Base-by-base conservation (phyloP, 148 eudicot genomes). In the Polygonum maritimum region DNA sequence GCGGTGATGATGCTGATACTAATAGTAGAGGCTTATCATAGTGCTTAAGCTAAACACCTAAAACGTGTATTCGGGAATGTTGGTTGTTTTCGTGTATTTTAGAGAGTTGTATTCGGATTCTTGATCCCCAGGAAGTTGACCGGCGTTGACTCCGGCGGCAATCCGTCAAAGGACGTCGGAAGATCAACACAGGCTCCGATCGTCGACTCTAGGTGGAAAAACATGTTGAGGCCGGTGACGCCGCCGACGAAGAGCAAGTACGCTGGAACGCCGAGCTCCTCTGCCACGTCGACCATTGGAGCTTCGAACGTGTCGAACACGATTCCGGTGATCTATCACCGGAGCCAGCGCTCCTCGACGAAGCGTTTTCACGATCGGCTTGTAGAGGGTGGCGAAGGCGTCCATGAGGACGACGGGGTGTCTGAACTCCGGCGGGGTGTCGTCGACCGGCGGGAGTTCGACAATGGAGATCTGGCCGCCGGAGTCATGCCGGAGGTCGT, bases 231-330 rank as follows among this genome's bases (percentile, higher is more conserved):
- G 33, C 19, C 10, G 52, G 19, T 26, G 14, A 78, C 74, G 15
- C 83, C 81, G 0, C 77, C 62, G 45, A 82, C 60, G 78, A 62
- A 82, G 71, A 73, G 80, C 21, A 82, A 45, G 63, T 85, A 85
- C 10, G 80, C 52, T 19, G 87, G 81, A 12, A 82, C 75, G 0
- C 71, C 54, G 31, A 82, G 54, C 44, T 85, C 82, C 15, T 79
- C 57, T 0, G 80, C 82, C 3, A 83, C 80, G 9, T 80, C 82
- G 8, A 78, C 76, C 77, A 82, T 74, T 21, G 74, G 13, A 7
- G 77, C 52, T 51, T 79, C 78, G 26, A 82, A 55, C 75, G 78
- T 78, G 49, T 85, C 87, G n/a, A 85, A 48, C 2, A 85, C 51
- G 3, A 85, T 76, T 10, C 79, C 85, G 11, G 74, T 55, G 1